Evolutionary conservation across 352 stramenopile genomes (phyloP).

Genomic region (Phytophthora colocasiae): DNA sequence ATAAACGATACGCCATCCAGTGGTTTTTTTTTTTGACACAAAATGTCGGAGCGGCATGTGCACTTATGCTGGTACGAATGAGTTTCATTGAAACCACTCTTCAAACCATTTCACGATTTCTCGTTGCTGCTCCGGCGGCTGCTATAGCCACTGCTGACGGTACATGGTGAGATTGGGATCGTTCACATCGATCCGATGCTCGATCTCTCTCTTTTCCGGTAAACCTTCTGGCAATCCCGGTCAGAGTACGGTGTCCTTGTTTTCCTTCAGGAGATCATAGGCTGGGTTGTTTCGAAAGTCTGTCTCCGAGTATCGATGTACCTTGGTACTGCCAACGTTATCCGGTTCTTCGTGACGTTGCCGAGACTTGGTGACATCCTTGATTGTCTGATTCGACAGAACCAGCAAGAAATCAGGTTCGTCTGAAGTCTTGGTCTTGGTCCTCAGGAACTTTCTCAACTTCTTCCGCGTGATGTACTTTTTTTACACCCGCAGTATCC

Average conservation of each 20-base stretch:
- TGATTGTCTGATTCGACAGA: constrained; percentile 18
- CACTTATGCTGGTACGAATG: constrained; percentile 14
- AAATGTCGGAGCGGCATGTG: constrained; percentile 12
- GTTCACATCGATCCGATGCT: constrained; percentile 4
- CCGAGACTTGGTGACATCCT: constrained; percentile 2
- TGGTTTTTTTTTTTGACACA: constrained; percentile 12
- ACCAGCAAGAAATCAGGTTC: constrained; percentile 28
- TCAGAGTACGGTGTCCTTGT: constrained; percentile 8
- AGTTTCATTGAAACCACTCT: neutral
- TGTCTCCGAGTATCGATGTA: constrained; percentile 16
- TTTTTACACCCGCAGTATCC: neutral
- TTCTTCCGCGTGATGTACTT: constrained; percentile 20
- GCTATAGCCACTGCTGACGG: constrained; percentile 14
- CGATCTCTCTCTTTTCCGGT: constrained; percentile 9
- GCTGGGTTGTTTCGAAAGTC: constrained; percentile 2
- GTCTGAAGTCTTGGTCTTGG: constrained; percentile 10
- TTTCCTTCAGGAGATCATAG: neutral
- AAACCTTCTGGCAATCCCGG: constrained; percentile 14
- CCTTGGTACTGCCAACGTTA: constrained; percentile 17
- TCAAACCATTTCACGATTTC: constrained; percentile 1
- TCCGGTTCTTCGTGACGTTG: constrained; percentile 10
- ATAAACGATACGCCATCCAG: constrained; percentile 9
- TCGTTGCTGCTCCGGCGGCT: neutral
- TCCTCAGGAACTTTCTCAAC: constrained; percentile 18
- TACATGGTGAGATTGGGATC: neutral